Evolutionary conservation across 2,329 filamentous ascomycete genomes (phyloP).

Genomic region (Pseudogymnoascus sp.): DNA sequence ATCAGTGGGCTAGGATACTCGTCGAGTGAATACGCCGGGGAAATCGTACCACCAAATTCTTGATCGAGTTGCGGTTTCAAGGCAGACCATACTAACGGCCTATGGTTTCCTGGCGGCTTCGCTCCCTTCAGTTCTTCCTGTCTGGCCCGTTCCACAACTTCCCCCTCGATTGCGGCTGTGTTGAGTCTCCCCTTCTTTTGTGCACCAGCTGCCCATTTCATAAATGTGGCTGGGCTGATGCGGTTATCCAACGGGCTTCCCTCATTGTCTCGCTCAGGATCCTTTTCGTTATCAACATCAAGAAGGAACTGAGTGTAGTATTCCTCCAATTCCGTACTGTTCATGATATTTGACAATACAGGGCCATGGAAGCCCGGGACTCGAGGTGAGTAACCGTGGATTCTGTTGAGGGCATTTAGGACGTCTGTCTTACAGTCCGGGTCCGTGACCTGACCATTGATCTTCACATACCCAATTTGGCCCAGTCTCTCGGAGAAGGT

Average conservation of each 20-base stretch:
- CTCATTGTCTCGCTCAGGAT: slow-evolving; percentile 23
- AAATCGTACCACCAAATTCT: slow-evolving; percentile 18
- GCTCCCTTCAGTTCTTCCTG: slow-evolving; percentile 31
- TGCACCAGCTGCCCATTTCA: slow-evolving; percentile 29
- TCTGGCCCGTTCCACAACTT: slow-evolving; percentile 50
- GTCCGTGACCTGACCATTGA: slow-evolving; percentile 23
- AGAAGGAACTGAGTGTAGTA: slow-evolving; percentile 19
- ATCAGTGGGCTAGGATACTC: slow-evolving; percentile 15
- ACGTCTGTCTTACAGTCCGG: slow-evolving; percentile 22
- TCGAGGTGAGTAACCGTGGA: not conserved
- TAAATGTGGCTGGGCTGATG: slow-evolving; percentile 37
- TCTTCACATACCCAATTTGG: slow-evolving; percentile 19
- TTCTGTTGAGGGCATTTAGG: slow-evolving; percentile 13
- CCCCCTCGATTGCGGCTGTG: slow-evolving; percentile 43
- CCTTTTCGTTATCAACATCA: slow-evolving; percentile 30
- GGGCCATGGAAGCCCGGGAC: not conserved
- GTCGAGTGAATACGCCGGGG: slow-evolving; percentile 15
- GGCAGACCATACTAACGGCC: slow-evolving; percentile 16
- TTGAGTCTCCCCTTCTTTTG: slow-evolving; percentile 13
- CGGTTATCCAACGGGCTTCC: slow-evolving; percentile 29
- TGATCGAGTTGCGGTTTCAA: slow-evolving; percentile 20
- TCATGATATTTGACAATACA: slow-evolving; percentile 16
- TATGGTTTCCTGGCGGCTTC: slow-evolving; percentile 14
- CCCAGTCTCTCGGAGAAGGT: not conserved
- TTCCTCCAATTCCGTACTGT: slow-evolving; percentile 12